Evolutionary conservation across 1,284 basidiomycete species (phyloP), one percentile per base, ranked within the genome.

Genomic region (Sphaerobolus stellatus): DNA sequence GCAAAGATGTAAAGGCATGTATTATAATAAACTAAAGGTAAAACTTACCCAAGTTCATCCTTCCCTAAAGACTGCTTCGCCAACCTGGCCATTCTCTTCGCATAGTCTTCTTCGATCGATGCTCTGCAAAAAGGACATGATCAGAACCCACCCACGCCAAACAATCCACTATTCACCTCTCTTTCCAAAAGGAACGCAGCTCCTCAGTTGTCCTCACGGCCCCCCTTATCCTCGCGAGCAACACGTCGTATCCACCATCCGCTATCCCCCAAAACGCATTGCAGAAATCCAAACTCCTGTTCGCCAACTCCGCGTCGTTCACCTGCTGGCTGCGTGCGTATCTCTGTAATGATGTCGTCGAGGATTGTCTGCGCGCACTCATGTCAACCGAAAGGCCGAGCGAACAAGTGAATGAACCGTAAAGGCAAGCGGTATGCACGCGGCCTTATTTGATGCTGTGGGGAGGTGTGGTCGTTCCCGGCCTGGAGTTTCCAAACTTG

Each of bases 221-320:
- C 3, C 88, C 89, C 40, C 92, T 83, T 82, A 97, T 89, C 56
- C 94, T 81, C 8, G 88, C 86, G 70, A 94, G 89, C 45, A 99
- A 75, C 46, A 94, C 91, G 63, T 97, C 93, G 59, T 92, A 94
- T 22, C 95, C 95, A 27, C 81, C 85, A 74, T 97, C 94, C 40
- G 79, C 82, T 27, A 80, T 65, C 5, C 92, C 92, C 96, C 96
- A 98, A 74, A 98, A 99, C 1, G 94, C 84, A 71, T 99, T 99
- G 72, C 95, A 98, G 73, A 95, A 98, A 74, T 96, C 90, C 62
- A 86, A 75, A 13, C 81, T 79, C 52, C 78, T 75, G 54, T 70
- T 67, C 22, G 43, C 38, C 27, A 57, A 50, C 29, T 63, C 61
- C 22, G 44, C 38, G 51, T 57, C 72, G 69, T 22, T 75, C 67